Conservation (phyloP, 2,329 filamentous ascomycete species). For the Balansia obtecta region DNA sequence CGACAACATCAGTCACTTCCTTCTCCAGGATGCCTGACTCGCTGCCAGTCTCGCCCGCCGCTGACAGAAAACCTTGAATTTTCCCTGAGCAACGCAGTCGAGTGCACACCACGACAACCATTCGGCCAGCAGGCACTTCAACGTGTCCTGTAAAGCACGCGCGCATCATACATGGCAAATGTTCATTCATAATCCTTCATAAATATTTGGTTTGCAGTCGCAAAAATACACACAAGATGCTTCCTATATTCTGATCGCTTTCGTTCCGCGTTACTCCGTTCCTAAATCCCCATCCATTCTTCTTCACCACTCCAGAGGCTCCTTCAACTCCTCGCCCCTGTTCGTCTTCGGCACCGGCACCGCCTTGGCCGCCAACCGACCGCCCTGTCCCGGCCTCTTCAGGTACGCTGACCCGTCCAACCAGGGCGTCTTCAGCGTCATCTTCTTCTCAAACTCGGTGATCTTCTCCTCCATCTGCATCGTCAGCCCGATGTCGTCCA, state of each 20-base stretch:
- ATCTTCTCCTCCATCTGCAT: conserved; percentile 91
- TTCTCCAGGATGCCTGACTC: no score
- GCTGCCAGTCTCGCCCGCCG: no score
- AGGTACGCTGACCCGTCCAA: conserved; percentile 79
- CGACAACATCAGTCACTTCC: no score
- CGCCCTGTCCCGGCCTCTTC: conserved; percentile 34
- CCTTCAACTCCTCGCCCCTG: conserved; percentile 67
- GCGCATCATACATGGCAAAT: no score
- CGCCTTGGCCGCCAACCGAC: conserved; percentile 44
- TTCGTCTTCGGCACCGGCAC: conserved; percentile 78
- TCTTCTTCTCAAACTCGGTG: conserved; percentile 63
- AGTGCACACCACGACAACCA: no score
- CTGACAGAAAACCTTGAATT: no score
- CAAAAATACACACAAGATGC: background rate
- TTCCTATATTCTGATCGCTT: background rate
- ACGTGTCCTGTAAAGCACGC: no score
- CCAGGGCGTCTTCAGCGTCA: conserved; percentile 75
- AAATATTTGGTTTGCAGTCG: background rate
- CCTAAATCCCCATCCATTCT: background rate
- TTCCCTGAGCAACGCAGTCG: no score
- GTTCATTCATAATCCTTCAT: no score
- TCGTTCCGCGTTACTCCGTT: background rate
- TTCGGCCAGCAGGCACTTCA: no score
- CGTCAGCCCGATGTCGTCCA: conserved; percentile 91
- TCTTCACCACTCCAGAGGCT: conserved; percentile 80